Base-by-base conservation (phyloP, 1,284 basidiomycete species). In the Phellopilus nigrolimitatus region DNA sequence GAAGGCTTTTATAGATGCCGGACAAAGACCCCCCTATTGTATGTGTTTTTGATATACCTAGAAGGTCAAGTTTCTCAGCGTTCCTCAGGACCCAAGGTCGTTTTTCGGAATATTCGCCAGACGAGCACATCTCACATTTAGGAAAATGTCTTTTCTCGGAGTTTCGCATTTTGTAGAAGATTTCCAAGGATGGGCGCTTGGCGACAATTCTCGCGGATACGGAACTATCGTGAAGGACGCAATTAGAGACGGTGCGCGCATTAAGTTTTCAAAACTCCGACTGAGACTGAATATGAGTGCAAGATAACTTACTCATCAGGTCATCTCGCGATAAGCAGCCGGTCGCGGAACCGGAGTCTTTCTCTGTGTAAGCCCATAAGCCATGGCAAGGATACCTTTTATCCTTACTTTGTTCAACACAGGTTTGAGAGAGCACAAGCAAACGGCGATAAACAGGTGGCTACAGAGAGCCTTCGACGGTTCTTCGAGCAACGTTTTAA, bases 401-500 rank as follows among this genome's bases (percentile, higher is more conserved):
- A 2, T 22, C 9, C 10, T 7, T 21, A 12, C n/a, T 10, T 7
- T 9, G 15, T 24, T 47, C 12, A 12, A 28, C 21, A 17, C 55
- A 91, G 88, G 1, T 89, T 79, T 72, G 79, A 87, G 60, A 78
- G 76, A 53, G 78, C 75, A 10, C 61, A 74, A 25, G 71, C 75
- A 9, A 75, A 76, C 4, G 85, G 84, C 0, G 86, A 91, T 62
- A 81, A 80, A 53, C 79, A 78, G 38, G 60, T 76, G 8, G 84
- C 86, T 0, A 72, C 78, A 3, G 88, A 90, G 58, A 82, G 79
- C 57, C 64, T 91, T 36, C 75, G 87, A 34, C 69, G 78, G 45
- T 91, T 87, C 63, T 91, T 91, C 57, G 88, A 91, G 61, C 88
- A 91, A 57, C 82, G 79, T 59, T 91, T 91, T 60, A 83, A 79